These are phyloP conservation scores for Colletotrichum godetiae DNA, from an alignment of 2,329 filamentous ascomycete species.

Conservation along the genomic window DNA sequence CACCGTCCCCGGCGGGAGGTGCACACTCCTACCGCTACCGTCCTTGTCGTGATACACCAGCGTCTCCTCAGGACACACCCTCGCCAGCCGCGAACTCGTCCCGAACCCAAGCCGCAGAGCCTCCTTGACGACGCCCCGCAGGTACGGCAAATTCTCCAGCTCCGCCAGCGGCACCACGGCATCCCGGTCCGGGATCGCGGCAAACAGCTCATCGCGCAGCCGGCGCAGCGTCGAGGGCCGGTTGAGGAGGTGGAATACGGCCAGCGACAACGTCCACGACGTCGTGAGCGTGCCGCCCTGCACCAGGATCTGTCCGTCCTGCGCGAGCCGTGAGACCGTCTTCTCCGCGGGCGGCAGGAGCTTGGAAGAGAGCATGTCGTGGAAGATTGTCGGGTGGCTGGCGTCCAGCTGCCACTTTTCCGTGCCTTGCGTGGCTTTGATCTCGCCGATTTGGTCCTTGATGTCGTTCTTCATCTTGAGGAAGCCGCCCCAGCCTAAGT, in stretches of 20 bases:
- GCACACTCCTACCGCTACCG: slow-evolving; percentile 40
- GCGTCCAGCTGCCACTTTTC: slow-evolving; percentile 47
- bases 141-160: slow-evolving; percentile 53
- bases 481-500: slow-evolving; percentile 49
- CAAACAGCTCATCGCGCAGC: slow-evolving; percentile 50
- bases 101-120: slow-evolving; percentile 60
- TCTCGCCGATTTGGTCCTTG: slow-evolving; percentile 47
- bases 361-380: slow-evolving; percentile 46
- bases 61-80: slow-evolving; percentile 54
- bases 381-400: slow-evolving; percentile 51
- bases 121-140: slow-evolving; percentile 64
- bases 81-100: slow-evolving; percentile 59
- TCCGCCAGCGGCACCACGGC: slow-evolving; percentile 42
- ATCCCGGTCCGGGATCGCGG: slow-evolving; percentile 45
- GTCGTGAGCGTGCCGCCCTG: slow-evolving; percentile 55
- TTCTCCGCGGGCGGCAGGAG: slow-evolving; percentile 48
- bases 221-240: slow-evolving; percentile 43
- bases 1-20: slow-evolving; percentile 47
- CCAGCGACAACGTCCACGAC: slow-evolving; percentile 47
- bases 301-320: slow-evolving; percentile 52
- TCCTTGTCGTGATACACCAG: slow-evolving; percentile 43
- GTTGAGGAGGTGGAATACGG: slow-evolving; percentile 49
- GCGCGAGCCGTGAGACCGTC: slow-evolving; percentile 45
- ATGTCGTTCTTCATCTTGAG: slow-evolving; percentile 53
- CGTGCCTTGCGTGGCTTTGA: slow-evolving; percentile 47